phyloP scores from a whole-genome alignment of 2,329 filamentous ascomycete species.

The Diplodia sapinea region DNA sequence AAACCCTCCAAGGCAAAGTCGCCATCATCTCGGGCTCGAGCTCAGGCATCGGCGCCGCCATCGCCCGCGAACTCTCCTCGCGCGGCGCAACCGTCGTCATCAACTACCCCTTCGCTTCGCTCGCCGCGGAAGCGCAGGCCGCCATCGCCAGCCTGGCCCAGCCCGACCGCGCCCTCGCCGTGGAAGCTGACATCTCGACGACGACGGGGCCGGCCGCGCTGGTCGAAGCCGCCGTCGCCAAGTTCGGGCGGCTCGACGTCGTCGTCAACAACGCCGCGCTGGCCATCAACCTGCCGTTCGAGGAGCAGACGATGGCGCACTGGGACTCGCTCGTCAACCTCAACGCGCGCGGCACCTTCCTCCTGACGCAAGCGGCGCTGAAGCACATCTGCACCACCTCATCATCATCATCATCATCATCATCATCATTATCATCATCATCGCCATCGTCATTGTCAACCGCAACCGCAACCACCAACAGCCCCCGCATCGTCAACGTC shows the following conservation, averaged over 20 bases:
- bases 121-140: slow-evolving; percentile 41
- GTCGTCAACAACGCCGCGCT: slow-evolving; percentile 57
- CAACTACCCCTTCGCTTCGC: slow-evolving; percentile 53
- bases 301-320: slow-evolving; percentile 48
- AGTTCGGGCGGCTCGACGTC: slow-evolving; percentile 53
- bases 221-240: slow-evolving; percentile 47
- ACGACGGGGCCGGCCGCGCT: slow-evolving; percentile 43
- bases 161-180: slow-evolving; percentile 43
- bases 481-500: slow-evolving; percentile 54
- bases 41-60: slow-evolving; percentile 53
- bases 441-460: slow-evolving; percentile 36
- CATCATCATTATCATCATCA: slow-evolving; percentile 41
- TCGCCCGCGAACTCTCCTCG: slow-evolving; percentile 50
- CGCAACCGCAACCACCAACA: slow-evolving; percentile 9
- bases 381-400: slow-evolving; percentile 51
- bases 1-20: slow-evolving; percentile 35
- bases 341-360: slow-evolving; percentile 52
- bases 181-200: slow-evolving; percentile 49
- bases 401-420: slow-evolving; percentile 44
- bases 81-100: slow-evolving; percentile 54
- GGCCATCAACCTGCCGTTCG: slow-evolving; percentile 48
- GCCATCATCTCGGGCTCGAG: slow-evolving; percentile 54
- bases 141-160: slow-evolving; percentile 40
- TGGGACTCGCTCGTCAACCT: slow-evolving; percentile 53
- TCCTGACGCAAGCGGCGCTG: slow-evolving; percentile 50